A percentile compares a stretch with the other conserved stretches of the same genome.
Evolutionary conservation across 208 protist genomes (phyloP).

Genomic region (Leishmania gerbilli): DNA sequence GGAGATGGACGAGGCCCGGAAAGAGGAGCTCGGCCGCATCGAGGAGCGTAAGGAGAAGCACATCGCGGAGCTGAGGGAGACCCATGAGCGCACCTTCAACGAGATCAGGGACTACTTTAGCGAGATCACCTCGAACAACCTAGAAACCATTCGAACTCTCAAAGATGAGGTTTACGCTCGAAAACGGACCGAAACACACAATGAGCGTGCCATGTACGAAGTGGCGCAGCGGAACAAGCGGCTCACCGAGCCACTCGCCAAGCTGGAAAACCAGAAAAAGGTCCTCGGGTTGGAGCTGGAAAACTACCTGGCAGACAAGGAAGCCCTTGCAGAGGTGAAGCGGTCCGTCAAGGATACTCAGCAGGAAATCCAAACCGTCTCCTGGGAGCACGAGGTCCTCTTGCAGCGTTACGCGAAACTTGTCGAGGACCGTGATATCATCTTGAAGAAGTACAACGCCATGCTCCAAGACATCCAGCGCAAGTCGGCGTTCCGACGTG

Average conservation of each 20-base stretch:
- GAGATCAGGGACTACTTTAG: conserved; percentile 99
- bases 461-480: conserved; percentile 97
- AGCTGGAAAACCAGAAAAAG: conserved; percentile 91
- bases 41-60: conserved; percentile 97
- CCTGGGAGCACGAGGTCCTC: conserved; percentile 97
- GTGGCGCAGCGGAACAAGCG: conserved; percentile 96
- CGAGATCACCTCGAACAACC: conserved; percentile 98
- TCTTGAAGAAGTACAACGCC: conserved; percentile 94
- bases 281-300: conserved; percentile 90
- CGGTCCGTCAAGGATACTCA: conserved; percentile 71
- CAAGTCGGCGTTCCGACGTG: conserved; percentile 94
- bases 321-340: conserved; percentile 85
- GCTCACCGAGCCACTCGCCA: conserved; percentile 95
- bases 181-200: conserved; percentile 94
- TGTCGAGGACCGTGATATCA: conserved; percentile 94
- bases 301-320: conserved; percentile 91
- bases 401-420: conserved; percentile 92
- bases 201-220: conserved; percentile 98
- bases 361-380: conserved; percentile 90
- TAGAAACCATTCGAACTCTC: conserved; percentile 98
- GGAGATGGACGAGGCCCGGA: conserved; percentile 91
- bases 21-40: conserved; percentile 94
- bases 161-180: conserved; percentile 96
- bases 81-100: conserved; percentile 96
- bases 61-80: conserved; percentile 93